These are phyloP conservation scores for Dioscorea dumetorum DNA, from an alignment of 106 monocot genomes.

Conservation along the genomic window DNA sequence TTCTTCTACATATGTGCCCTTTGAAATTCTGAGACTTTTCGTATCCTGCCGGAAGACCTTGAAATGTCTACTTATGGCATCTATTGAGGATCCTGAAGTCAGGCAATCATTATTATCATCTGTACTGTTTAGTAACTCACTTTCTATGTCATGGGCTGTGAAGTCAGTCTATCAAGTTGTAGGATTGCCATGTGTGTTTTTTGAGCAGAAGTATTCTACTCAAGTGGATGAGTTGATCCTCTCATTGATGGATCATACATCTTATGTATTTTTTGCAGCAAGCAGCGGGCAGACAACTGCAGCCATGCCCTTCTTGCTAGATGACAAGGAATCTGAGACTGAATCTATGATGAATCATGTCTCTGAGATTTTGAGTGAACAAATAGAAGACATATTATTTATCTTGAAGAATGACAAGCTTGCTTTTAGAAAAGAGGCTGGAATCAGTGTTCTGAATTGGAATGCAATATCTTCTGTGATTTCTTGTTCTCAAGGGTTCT, in stretches of 20 bases:
- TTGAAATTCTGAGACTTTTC: constrained; percentile 54
- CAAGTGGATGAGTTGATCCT: constrained; percentile 34
- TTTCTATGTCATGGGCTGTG: constrained; percentile 61
- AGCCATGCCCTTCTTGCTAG: constrained; percentile 7
- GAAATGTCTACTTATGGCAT: constrained; percentile 42
- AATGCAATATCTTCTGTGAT: constrained; percentile 35
- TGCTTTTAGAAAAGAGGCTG: constrained; percentile 19
- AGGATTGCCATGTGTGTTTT: constrained; percentile 23
- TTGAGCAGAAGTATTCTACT: constrained; percentile 9
- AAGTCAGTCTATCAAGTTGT: constrained; percentile 42
- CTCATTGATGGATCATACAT: constrained; percentile 64
- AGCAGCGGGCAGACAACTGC: constrained; percentile 22
- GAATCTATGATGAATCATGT: constrained; percentile 32
- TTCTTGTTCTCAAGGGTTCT: constrained; percentile 75
- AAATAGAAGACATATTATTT: constrained; percentile 16
- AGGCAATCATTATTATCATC: constrained; percentile 11
- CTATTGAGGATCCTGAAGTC: constrained; percentile 10
- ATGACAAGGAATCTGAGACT: constrained; percentile 18
- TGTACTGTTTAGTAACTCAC: constrained; percentile 18
- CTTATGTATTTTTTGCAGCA: constrained; percentile 40
- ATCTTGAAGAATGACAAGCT: constrained; percentile 6
- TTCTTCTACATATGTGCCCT: constrained; percentile 16
- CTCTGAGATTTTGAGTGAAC: constrained; percentile 30
- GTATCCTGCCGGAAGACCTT: constrained; percentile 70
- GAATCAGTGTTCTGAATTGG: constrained; percentile 15